Evolutionary conservation across 179 eudicot species (phyloP), one percentile per base, ranked within the genome.

Genomic region (Nepenthes alata): DNA sequence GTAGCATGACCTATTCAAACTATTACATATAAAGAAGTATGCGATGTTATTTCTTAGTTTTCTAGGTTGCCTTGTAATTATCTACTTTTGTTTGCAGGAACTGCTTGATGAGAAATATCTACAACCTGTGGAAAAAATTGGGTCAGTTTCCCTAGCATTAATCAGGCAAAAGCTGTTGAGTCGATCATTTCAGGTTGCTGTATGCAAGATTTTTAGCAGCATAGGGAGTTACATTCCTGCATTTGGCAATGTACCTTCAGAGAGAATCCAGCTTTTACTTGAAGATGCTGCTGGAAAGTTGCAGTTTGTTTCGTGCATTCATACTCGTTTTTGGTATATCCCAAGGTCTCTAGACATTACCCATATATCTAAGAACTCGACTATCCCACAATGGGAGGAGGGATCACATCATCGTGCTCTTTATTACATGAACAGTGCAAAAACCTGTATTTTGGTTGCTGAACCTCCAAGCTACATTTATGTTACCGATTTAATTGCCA

Each of bases 391-490:
- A 63, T 82, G 95, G 91, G 71, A 68, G 53, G 71, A 55, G 13
- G 85, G 65, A 47, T 70, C 82, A 45, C 73, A 69, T 57, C 87
- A 89, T 65, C 90, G 87, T 62, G 77, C 93, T 41, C 86, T 86
- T 64, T 89, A 81, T 67, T 87, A 78, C 72, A 68, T 89, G 69
- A 80, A 87, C 69, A 77, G 67, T 61, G 67, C 55, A 25, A 78
- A 75, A 68, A 76, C 75, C 59, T 58, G 68, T 35, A 51, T 86
- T 51, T 74, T 93, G 53, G 71, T 89, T 72, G 87, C 98, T 61
- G 90, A 86, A 75, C 96, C 98, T 63, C 98, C 96, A 57, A 77
- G 72, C 60, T 93, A 83, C 68, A 74, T 87, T 16, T 80, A 95
- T 44, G 76, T 89, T 64, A 63, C 79, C 50, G 98, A 89, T 74